Evolutionary conservation across 1,284 basidiomycete genomes (phyloP).

Genomic region (Sphaerobolus stellatus): DNA sequence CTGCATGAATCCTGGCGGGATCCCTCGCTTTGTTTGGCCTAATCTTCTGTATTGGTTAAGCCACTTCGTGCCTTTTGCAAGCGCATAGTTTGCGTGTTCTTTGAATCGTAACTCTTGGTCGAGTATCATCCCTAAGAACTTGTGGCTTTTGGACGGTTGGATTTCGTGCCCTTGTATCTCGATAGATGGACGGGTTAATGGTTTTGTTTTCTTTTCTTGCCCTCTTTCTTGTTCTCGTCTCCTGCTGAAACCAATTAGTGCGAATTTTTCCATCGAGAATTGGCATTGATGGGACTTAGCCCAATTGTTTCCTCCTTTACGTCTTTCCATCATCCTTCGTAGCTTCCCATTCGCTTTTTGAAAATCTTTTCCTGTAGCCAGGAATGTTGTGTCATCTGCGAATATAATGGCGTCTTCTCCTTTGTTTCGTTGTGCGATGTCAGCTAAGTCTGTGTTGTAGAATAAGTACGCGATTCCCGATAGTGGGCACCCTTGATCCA

Average conservation of each 20-base stretch:
- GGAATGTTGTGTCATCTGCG: background rate
- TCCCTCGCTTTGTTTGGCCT: background rate
- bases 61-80: background rate
- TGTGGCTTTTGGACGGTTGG: background rate
- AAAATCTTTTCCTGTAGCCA: background rate
- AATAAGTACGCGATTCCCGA: conserved; percentile 7
- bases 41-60: background rate
- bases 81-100: background rate
- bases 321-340: background rate
- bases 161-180: background rate
- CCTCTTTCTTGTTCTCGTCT: background rate
- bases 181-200: background rate
- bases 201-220: background rate
- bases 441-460: conserved; percentile 10
- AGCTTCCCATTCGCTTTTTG: background rate
- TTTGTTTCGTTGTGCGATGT: background rate
- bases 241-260: background rate
- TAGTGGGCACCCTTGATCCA: conserved; percentile 14
- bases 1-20: background rate
- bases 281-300: background rate
- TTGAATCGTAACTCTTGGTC: background rate
- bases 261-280: background rate
- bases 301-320: background rate
- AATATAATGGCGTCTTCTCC: background rate
- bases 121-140: background rate